Conservation (phyloP, 208 protist species). For the Porcisia deanei region DNA sequence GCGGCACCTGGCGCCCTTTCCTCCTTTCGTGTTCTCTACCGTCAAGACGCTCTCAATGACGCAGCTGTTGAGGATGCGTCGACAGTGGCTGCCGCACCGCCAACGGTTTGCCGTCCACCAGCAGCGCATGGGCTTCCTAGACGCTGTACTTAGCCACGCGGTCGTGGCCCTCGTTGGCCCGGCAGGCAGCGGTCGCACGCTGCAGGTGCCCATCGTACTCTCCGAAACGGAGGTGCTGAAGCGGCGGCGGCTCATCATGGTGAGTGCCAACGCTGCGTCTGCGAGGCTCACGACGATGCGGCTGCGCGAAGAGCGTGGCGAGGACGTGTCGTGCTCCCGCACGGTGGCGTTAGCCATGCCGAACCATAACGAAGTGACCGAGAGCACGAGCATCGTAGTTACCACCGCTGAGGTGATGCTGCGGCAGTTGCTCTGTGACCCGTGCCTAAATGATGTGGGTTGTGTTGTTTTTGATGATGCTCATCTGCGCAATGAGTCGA, state of each 20-base stretch:
- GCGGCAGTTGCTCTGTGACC: slow-evolving; percentile 83
- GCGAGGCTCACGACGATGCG: slow-evolving; percentile 62
- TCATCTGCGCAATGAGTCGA: slow-evolving; percentile 68
- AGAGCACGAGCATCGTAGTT: slow-evolving; percentile 67
- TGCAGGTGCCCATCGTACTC: slow-evolving; percentile 80
- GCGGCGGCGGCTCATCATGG: slow-evolving; percentile 67
- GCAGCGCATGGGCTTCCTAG: slow-evolving; percentile 66
- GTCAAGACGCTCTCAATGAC: slow-evolving; percentile 72
- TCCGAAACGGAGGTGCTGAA: slow-evolving; percentile 88
- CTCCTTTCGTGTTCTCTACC: slow-evolving; percentile 41
- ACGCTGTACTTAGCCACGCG: slow-evolving; percentile 58
- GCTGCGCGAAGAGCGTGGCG: slow-evolving; percentile 87
- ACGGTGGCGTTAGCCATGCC: slow-evolving; percentile 55
- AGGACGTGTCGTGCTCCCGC: slow-evolving; percentile 44
- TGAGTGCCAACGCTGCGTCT: slow-evolving; percentile 57
- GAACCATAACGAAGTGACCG: slow-evolving; percentile 41
- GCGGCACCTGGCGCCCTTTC: slow-evolving; percentile 70
- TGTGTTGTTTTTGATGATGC: slow-evolving; percentile 86
- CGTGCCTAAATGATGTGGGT: slow-evolving; percentile 64
- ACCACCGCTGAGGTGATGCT: slow-evolving; percentile 84
- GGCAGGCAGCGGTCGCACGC: slow-evolving; percentile 59
- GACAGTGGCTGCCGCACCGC: slow-evolving; percentile 86
- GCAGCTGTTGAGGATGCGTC: slow-evolving; percentile 67
- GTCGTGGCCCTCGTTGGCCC: slow-evolving; percentile 68
- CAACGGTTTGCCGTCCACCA: slow-evolving; percentile 82